phyloP scores from a whole-genome alignment of 192 early-diverging fungal species.

The Nowakowskiella sp. region DNA sequence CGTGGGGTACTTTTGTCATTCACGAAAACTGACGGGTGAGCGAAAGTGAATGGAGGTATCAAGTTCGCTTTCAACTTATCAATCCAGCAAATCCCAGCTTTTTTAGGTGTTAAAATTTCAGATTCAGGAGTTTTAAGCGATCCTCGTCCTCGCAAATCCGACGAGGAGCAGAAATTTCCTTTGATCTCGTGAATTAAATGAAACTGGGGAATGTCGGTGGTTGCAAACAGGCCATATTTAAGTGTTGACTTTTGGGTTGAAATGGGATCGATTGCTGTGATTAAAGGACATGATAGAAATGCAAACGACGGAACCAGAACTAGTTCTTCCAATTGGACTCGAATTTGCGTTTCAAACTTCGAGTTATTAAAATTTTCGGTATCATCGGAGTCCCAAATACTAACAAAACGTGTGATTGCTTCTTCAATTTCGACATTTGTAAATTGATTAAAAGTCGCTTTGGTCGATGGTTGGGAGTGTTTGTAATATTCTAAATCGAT shows the following conservation, averaged over 20 bases:
- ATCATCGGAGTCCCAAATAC: too few species aligned
- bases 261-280: conserved; percentile 17
- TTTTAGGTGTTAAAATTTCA: too few species aligned
- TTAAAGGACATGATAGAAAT: too few species aligned
- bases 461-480: conserved; percentile 4
- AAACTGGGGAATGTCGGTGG: conserved; percentile 38
- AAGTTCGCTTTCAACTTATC: not conserved
- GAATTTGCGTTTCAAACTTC: too few species aligned
- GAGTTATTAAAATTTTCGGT: too few species aligned
- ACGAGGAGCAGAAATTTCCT: conserved; percentile 30
- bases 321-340: too few species aligned
- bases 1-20: not conserved
- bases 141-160: too few species aligned
- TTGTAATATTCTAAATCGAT: conserved; percentile 16
- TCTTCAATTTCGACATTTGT: not conserved
- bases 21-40: not conserved
- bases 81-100: not conserved
- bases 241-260: conserved; percentile 16
- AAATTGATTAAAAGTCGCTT: conserved; percentile 1
- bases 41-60: too few species aligned
- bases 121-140: too few species aligned
- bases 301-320: too few species aligned
- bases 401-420: too few species aligned
- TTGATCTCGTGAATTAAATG: conserved; percentile 70
- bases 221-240: conserved; percentile 57